Evolutionary conservation across 2,329 filamentous ascomycete genomes (phyloP).

Genomic region (Diaporthe capsici): DNA sequence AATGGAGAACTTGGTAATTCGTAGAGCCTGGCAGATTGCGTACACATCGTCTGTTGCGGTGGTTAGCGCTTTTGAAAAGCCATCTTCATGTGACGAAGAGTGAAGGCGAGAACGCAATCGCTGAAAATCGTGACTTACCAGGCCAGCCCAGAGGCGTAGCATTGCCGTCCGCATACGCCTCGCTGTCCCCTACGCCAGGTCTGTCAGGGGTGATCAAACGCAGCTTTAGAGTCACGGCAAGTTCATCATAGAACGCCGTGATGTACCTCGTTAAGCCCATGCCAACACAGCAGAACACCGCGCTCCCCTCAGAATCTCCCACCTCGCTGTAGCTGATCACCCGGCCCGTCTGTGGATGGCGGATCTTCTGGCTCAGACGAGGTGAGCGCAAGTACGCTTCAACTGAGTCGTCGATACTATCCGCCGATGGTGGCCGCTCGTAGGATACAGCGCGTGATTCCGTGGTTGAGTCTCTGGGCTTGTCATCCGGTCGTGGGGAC

Average conservation of each 20-base stretch:
- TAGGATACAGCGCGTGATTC: slow-evolving; percentile 62
- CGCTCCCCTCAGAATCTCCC: slow-evolving; percentile 90
- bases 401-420: slow-evolving; percentile 91
- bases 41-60: slow-evolving; percentile 80
- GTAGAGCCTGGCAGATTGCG: slow-evolving; percentile 90
- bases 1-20: slow-evolving; percentile 96
- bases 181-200: slow-evolving; percentile 93
- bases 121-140: slow-evolving; percentile 66
- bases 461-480: slow-evolving; percentile 38
- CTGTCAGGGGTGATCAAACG: slow-evolving; percentile 94
- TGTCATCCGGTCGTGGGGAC: slow-evolving; percentile 58
- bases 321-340: slow-evolving; percentile 97
- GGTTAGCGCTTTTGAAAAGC: slow-evolving; percentile 47
- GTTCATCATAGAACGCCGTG: slow-evolving; percentile 96
- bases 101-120: neutral
- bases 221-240: slow-evolving; percentile 88
- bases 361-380: slow-evolving; percentile 88
- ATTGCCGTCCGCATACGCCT: slow-evolving; percentile 84
- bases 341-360: slow-evolving; percentile 87
- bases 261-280: slow-evolving; percentile 98
- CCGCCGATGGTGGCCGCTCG: slow-evolving; percentile 82
- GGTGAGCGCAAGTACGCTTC: slow-evolving; percentile 87
- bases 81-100: slow-evolving; percentile 8
- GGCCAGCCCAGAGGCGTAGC: slow-evolving; percentile 95
- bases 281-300: slow-evolving; percentile 95